Conservation (phyloP, 441 rosid species). For the Populus hybrid region DNA sequence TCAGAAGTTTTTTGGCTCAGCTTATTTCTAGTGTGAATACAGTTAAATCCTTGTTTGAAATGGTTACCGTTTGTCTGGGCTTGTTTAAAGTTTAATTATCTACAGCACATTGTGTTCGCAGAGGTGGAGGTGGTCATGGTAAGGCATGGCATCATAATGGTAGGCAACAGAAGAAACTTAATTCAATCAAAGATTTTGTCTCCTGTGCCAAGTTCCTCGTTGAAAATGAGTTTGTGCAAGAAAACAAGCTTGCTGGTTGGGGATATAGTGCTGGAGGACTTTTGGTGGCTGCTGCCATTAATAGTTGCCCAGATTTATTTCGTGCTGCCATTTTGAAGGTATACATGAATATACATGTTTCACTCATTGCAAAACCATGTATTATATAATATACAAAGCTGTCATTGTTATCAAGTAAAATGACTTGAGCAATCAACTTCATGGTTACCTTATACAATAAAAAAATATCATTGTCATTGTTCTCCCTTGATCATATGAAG, state of each 20-base stretch:
- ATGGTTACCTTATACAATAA: neutral
- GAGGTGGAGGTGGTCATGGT: conserved; percentile 95
- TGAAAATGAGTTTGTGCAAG: conserved; percentile 61
- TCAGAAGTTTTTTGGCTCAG: conserved; percentile 3
- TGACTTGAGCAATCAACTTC: neutral
- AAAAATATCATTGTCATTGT: neutral
- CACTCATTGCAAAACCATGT: neutral
- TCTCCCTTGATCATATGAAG: neutral
- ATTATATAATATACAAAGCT: neutral
- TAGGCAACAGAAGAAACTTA: conserved; percentile 54
- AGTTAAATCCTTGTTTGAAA: neutral
- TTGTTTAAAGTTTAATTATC: neutral
- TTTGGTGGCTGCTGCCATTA: conserved; percentile 90
- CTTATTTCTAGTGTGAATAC: neutral
- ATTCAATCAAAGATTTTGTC: conserved; percentile 72
- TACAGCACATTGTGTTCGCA: conserved; percentile 26
- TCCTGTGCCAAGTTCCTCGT: conserved; percentile 75
- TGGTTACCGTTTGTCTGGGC: neutral
- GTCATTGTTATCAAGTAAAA: neutral
- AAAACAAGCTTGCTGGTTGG: conserved; percentile 81
- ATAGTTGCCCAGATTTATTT: conserved; percentile 61
- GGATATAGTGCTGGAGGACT: conserved; percentile 98
- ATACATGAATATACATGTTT: conserved; percentile 2
- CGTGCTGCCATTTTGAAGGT: conserved; percentile 89
- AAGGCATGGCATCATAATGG: conserved; percentile 84